Evolutionary conservation across 2,329 filamentous ascomycete species (phyloP), one percentile per base, ranked within the genome.

Genomic region (Trichoderma guizhouense): DNA sequence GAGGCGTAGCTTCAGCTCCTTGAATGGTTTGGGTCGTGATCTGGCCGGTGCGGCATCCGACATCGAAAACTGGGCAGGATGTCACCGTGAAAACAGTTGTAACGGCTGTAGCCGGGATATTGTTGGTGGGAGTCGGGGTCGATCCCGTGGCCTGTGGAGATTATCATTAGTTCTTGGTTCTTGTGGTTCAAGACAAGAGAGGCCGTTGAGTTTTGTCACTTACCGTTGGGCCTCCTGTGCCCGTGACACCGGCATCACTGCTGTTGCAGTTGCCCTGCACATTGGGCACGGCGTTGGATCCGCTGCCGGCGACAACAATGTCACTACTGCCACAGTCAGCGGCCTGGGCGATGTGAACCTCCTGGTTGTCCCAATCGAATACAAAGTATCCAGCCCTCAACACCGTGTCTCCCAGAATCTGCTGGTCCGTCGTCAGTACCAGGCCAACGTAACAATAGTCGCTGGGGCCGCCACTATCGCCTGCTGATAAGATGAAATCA

Each of bases 401-500:
- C 7, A 85, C 80, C 28, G 81, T 80, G 74, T 84, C 83, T 18
- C 83, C 83, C 12, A 85, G 78, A 15, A 85, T 83, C 74, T 84
- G 82, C 77, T 84, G 82, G 43, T 81, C 81, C n/a, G 76, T 78
- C 6, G 81, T 82, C 7, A 79, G 43, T n/a, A 79, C 77, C 1
- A 85, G 76, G 28, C 85, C 85, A 14, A 85, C 79, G 63, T 83
- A 80, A 78, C 85, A 86, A 53, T 76, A 79, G 14, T 75, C 75
- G 15, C 76, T 76, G 61, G 79, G 75, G 14, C 81, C 76, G 30
- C 58, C 26, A 15, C 9, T 51, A 11, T 58, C 57, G 18, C 32
- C 58, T 15, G 57, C 58, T 9, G 57, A 24, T 69, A 88, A 81
- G 75, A 88, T 83, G 63, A 88, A 86, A 74, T 89, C 86, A 72